Conservation (phyloP, 2,329 filamentous ascomycete genomes). For the Dichotomopilus funicola region DNA sequence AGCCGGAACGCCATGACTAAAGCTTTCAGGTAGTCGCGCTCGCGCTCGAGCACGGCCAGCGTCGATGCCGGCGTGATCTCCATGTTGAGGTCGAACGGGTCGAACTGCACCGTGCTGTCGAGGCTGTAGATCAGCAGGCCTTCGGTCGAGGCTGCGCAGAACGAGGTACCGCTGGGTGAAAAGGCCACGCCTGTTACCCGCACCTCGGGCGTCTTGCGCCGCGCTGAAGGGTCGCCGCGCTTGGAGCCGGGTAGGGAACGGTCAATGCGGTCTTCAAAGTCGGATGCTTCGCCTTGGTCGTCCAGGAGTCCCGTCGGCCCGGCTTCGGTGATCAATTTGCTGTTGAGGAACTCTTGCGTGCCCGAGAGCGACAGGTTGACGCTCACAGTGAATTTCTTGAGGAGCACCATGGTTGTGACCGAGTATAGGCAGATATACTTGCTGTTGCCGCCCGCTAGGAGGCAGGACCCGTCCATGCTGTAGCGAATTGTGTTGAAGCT, state of each 20-base stretch:
- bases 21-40: constrained; percentile 81
- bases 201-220: constrained; percentile 73
- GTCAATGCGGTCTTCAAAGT: constrained; percentile 79
- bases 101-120: constrained; percentile 77
- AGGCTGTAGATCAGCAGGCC: constrained; percentile 90
- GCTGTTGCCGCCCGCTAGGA: constrained; percentile 89
- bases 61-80: constrained; percentile 86
- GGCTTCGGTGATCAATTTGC: constrained; percentile 82
- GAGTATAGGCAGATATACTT: constrained; percentile 98
- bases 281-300: constrained; percentile 79
- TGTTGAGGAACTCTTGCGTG: constrained; percentile 95
- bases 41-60: constrained; percentile 57
- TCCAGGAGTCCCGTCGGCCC: constrained; percentile 82
- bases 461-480: constrained; percentile 83
- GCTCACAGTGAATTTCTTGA: constrained; percentile 94
- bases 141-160: constrained; percentile 93
- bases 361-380: constrained; percentile 93
- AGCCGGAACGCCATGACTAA: constrained; percentile 96
- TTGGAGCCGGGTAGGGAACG: constrained; percentile 75
- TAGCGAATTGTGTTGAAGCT: constrained; percentile 83
- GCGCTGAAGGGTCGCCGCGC: constrained; percentile 72
- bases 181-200: constrained; percentile 81
- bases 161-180: constrained; percentile 79
- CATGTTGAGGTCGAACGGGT: constrained; percentile 93
- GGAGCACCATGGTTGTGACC: constrained; percentile 80